Evolutionary conservation across 257 asterid species (phyloP).

Genomic region (Jacaranda mimosifolia): DNA sequence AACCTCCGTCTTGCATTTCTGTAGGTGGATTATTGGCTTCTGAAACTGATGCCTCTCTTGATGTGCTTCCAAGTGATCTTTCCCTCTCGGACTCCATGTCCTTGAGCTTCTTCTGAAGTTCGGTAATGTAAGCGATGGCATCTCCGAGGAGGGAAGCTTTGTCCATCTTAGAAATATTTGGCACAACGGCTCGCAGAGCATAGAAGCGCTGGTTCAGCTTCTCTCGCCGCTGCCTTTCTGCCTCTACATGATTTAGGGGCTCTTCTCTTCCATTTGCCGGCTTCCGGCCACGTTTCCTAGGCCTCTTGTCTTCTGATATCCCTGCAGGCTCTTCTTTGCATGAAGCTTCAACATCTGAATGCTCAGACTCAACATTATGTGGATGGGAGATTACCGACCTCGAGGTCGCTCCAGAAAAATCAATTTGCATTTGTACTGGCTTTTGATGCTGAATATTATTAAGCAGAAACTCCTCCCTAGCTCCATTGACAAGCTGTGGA

Average conservation of each 20-base stretch:
- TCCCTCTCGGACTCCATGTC: constrained; percentile 76
- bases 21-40: constrained; percentile 48
- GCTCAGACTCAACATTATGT: constrained; percentile 66
- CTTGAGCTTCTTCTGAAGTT: constrained; percentile 80
- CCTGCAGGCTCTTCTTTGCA: constrained; percentile 62
- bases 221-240: constrained; percentile 90
- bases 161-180: constrained; percentile 94
- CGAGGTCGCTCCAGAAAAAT: constrained; percentile 65
- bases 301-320: constrained; percentile 64
- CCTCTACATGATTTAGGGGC: constrained; percentile 89
- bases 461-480: constrained; percentile 54
- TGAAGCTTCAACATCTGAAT: constrained; percentile 76
- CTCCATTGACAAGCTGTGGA: constrained; percentile 45
- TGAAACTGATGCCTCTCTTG: constrained; percentile 49
- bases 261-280: constrained; percentile 92
- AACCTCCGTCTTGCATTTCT: constrained; percentile 36
- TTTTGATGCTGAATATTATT: constrained; percentile 60
- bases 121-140: constrained; percentile 91
- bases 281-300: constrained; percentile 89
- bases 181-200: constrained; percentile 85
- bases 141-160: constrained; percentile 93
- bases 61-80: constrained; percentile 39
- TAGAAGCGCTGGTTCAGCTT: constrained; percentile 90
- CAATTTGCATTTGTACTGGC: constrained; percentile 74
- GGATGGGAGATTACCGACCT: constrained; percentile 52